A percentile compares a stretch with the other conserved stretches of the same genome.
phyloP scores from a whole-genome alignment of 768 basidiomycete species.

The Udeniomyces megalosporus region DNA sequence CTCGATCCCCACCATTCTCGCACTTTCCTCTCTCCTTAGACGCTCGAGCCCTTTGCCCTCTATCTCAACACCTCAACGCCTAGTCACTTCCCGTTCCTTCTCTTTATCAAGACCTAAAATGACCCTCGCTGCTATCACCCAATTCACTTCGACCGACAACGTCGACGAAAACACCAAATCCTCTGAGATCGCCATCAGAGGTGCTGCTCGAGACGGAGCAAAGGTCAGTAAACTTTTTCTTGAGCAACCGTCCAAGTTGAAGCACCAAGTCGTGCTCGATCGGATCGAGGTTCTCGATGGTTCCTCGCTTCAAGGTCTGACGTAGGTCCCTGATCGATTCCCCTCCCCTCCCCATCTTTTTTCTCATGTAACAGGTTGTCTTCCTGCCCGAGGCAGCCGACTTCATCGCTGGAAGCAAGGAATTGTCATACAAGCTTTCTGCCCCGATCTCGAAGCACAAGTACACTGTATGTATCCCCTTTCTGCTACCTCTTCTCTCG shows the following conservation, averaged over 20 bases:
- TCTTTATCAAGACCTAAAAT: background rate
- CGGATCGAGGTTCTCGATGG: too few species aligned
- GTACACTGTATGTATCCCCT: slow-evolving; percentile 16
- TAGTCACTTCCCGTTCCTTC: background rate
- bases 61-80: too few species aligned
- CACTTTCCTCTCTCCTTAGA: background rate
- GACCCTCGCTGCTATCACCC: slow-evolving; percentile 14
- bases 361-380: too few species aligned
- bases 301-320: too few species aligned
- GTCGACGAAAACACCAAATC: slow-evolving; percentile 21
- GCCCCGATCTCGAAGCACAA: slow-evolving; percentile 20
- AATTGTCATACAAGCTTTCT: slow-evolving; percentile 21
- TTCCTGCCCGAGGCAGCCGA: slow-evolving; percentile 29
- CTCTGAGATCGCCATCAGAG: slow-evolving; percentile 17
- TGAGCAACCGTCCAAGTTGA: too few species aligned
- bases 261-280: too few species aligned
- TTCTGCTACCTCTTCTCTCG: background rate
- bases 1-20: background rate
- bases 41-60: too few species aligned
- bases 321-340: too few species aligned
- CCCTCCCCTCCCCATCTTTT: too few species aligned
- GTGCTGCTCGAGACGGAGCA: slow-evolving; percentile 22
- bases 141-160: slow-evolving; percentile 22
- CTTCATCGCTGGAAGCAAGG: slow-evolving; percentile 11
- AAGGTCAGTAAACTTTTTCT: slow-evolving; percentile 20